Percentiles rank a stretch among this genome's conserved stretches.
Evolutionary conservation across 495 filamentous ascomycete genomes (phyloP).

Genomic region (Penicillium ochrochloron): DNA sequence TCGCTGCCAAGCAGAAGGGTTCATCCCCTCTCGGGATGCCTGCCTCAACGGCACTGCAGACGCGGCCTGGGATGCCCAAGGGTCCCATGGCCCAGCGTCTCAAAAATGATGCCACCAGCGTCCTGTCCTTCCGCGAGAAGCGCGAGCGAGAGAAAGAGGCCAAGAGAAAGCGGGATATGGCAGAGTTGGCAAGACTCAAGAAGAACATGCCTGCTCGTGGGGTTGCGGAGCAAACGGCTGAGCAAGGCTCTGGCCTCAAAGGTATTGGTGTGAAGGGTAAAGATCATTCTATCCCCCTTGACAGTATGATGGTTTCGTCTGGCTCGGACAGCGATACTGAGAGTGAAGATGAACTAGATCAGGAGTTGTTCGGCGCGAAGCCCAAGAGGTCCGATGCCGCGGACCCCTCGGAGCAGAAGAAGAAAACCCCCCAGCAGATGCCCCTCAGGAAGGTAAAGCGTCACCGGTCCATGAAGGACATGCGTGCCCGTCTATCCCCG

Average conservation of each 20-base stretch:
- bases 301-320: constrained; percentile 85
- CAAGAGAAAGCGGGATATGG: constrained; percentile 70
- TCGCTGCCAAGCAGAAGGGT: constrained; percentile 42
- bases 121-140: constrained; percentile 65
- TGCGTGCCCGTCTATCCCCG: constrained; percentile 88
- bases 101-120: constrained; percentile 40
- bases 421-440: constrained; percentile 55
- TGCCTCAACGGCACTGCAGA: constrained; percentile 23
- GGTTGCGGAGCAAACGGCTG: constrained; percentile 60
- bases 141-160: constrained; percentile 74
- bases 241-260: constrained; percentile 77
- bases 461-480: constrained; percentile 80
- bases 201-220: constrained; percentile 55
- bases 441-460: constrained; percentile 83
- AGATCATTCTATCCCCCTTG: constrained; percentile 70
- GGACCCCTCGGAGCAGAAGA: constrained; percentile 59
- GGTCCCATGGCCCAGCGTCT: constrained; percentile 37
- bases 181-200: constrained; percentile 67
- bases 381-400: constrained; percentile 51
- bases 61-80: constrained; percentile 31
- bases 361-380: constrained; percentile 61
- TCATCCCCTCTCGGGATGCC: constrained; percentile 45
- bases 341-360: constrained; percentile 67
- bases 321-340: constrained; percentile 76
- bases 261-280: constrained; percentile 80